These are phyloP conservation scores for Anthoceros angustus DNA, from an alignment of 225 moss, liverwort and hornwort species.

Conservation along the genomic window DNA sequence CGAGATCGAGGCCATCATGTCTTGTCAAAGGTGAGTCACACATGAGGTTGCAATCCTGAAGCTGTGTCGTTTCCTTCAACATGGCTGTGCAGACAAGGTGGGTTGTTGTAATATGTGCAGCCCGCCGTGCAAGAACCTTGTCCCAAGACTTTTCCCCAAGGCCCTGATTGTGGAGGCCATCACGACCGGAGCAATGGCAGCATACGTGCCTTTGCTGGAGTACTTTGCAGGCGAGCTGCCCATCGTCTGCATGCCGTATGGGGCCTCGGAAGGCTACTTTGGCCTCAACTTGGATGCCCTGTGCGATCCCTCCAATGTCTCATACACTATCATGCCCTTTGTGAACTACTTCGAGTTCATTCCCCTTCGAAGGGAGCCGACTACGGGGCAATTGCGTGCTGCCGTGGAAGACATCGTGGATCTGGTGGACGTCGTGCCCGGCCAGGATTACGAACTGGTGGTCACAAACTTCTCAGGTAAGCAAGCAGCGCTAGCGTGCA, in stretches of 20 bases:
- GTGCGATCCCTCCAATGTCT: slow-evolving; percentile 35
- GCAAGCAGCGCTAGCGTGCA: not conserved
- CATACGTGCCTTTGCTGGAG: slow-evolving; percentile 38
- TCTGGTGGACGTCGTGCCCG: slow-evolving; percentile 41
- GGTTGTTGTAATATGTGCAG: no score
- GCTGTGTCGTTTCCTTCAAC: not conserved
- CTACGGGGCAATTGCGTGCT: slow-evolving; percentile 3
- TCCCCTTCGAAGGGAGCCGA: slow-evolving; percentile 15
- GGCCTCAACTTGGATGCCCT: slow-evolving; percentile 43
- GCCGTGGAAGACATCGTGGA: slow-evolving; percentile 26
- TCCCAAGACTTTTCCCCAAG: slow-evolving; percentile 64
- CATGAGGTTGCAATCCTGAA: not conserved
- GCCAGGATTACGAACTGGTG: slow-evolving; percentile 62
- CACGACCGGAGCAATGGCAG: slow-evolving; percentile 52
- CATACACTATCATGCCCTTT: slow-evolving; percentile 54
- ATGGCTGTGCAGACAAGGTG: no score
- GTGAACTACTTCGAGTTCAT: slow-evolving; percentile 66
- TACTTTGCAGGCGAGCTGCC: slow-evolving; percentile 34
- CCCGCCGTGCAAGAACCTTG: slow-evolving; percentile 32
- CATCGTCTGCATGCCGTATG: slow-evolving; percentile 33
- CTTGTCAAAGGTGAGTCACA: slow-evolving; percentile 18
- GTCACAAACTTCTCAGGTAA: slow-evolving; percentile 59
- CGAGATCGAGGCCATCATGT: slow-evolving; percentile 20
- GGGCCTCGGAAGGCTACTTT: slow-evolving; percentile 37
- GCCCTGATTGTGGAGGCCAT: slow-evolving; percentile 29